Conservation (phyloP, 1,284 basidiomycete genomes). For the Pterulicium gracile region DNA sequence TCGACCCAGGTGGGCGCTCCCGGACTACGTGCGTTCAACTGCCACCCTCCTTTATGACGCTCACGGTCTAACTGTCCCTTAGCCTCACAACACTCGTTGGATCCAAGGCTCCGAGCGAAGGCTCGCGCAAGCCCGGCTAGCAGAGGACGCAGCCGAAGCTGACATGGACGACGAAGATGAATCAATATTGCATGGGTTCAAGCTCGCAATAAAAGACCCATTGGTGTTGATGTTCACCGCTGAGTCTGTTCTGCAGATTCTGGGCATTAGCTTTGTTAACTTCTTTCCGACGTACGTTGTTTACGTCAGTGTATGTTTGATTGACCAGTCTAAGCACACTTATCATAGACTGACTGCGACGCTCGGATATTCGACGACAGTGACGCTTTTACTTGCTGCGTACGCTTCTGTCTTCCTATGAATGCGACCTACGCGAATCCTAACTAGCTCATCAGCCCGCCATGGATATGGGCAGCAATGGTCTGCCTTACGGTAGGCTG, state of each 20-base stretch:
- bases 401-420: slow-evolving; percentile 26
- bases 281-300: slow-evolving; percentile 58
- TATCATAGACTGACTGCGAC: slow-evolving; percentile 48
- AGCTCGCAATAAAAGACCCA: slow-evolving; percentile 49
- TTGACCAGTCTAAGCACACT: too few relatives aligned
- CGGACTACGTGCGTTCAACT: slow-evolving; percentile 13
- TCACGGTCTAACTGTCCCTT: background rate
- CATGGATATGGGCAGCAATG: slow-evolving; percentile 50
- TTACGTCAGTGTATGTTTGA: too few relatives aligned
- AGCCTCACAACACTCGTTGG: slow-evolving; percentile 27
- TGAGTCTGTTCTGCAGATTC: slow-evolving; percentile 36
- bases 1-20: slow-evolving; percentile 14
- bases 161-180: slow-evolving; percentile 21
- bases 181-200: slow-evolving; percentile 33
- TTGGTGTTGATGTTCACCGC: slow-evolving; percentile 52
- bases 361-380: slow-evolving; percentile 50
- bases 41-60: slow-evolving; percentile 17
- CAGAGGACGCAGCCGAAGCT: slow-evolving; percentile 31
- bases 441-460: slow-evolving; percentile 33
- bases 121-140: slow-evolving; percentile 31
- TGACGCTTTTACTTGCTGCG: slow-evolving; percentile 53
- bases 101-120: slow-evolving; percentile 27
- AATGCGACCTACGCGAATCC: background rate
- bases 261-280: slow-evolving; percentile 62
- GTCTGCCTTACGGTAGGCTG: slow-evolving; percentile 50